Percentiles rank a stretch among this genome's conserved stretches.
These are phyloP conservation scores for Trametes sp. DNA, from an alignment of 1,284 basidiomycete species.

Conservation along the genomic window DNA sequence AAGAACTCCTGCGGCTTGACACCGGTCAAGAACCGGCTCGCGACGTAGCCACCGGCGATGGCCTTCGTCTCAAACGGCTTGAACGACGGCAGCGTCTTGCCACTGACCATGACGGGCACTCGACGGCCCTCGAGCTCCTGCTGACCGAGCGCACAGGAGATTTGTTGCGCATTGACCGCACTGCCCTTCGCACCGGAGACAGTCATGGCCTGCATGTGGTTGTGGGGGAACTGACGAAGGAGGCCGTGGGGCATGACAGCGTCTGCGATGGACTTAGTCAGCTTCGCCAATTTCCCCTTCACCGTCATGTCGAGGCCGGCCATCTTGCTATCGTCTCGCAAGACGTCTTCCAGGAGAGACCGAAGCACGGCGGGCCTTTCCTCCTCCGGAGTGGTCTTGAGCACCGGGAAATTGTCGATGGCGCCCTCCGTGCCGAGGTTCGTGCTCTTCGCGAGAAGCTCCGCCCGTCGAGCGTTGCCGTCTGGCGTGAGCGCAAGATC, in stretches of 20 bases:
- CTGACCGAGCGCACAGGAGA: slow-evolving; percentile 96
- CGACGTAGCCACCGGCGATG: slow-evolving; percentile 98
- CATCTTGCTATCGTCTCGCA: slow-evolving; percentile 98
- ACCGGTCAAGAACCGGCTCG: slow-evolving; percentile 99
- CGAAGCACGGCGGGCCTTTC: slow-evolving; percentile 63
- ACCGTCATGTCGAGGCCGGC: slow-evolving; percentile 94
- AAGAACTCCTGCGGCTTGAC: slow-evolving; percentile 99
- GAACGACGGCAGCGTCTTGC: slow-evolving; percentile 98
- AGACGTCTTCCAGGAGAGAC: slow-evolving; percentile 87
- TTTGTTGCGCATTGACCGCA: slow-evolving; percentile 97
- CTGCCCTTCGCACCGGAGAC: slow-evolving; percentile 98
- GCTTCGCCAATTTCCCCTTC: slow-evolving; percentile 84
- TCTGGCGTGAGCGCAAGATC: slow-evolving; percentile 90
- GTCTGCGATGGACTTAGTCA: slow-evolving; percentile 92
- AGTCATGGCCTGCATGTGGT: slow-evolving; percentile 99
- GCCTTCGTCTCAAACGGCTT: slow-evolving; percentile 96
- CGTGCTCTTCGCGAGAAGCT: slow-evolving; percentile 74
- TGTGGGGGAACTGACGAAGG: slow-evolving; percentile 93
- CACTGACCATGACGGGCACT: slow-evolving; percentile 98
- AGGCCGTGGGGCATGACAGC: slow-evolving; percentile 91
- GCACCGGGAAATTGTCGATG: slow-evolving; percentile 87
- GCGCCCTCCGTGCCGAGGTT: slow-evolving; percentile 88
- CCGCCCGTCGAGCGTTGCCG: slow-evolving; percentile 78
- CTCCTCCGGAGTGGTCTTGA: slow-evolving; percentile 55
- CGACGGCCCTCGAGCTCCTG: slow-evolving; percentile 98